Base-by-base conservation (phyloP, 257 asterid species). In the Haberlea rhodopensis region DNA sequence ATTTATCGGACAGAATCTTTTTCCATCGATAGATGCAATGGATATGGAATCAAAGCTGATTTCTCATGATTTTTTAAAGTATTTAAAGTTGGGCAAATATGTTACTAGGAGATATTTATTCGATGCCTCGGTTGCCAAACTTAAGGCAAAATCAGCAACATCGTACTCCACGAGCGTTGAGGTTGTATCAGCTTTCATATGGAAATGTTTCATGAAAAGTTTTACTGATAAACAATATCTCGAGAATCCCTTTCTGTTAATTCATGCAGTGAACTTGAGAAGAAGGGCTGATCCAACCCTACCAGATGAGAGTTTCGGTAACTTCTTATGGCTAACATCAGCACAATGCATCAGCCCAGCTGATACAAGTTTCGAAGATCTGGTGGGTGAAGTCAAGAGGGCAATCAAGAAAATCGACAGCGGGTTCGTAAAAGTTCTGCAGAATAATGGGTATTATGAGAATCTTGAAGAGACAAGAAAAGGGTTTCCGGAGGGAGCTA, bases 191-290 rank as follows among this genome's bases (percentile, higher is more conserved):
- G n/a, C n/a, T n/a, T n/a, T n/a, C n/a, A n/a, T n/a, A n/a, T n/a
- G n/a, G n/a, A n/a, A n/a, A n/a, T 75, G 67, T 40, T 66, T 75
- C 70, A 61, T 65, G 58, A n/a, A 57, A 23, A 4, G 59, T 73
- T 0, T 70, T 73, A 8, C 56, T 65, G 1, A 55, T 57, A 4
- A 70, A 70, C 8, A 26, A 23, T 3, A 40, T 20, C 4, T 18
- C 68, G n/a, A 0, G 28, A 7, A 3, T 69, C 73, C 6, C 6
- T 53, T 0, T n/a, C n/a, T n/a, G n/a, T 8, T 45, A 22, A 20
- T 43, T 3, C 76, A 75, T 5, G 55, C 69, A 0, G 63, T 70
- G 52, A 67, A 75, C 73, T 45, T 74, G 28, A 71, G 80, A 10
- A 56, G 67, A 13, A 22, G 66, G 29, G 31, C 68, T 16, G 5